These are phyloP conservation scores for Lyophyllum atratum DNA, from an alignment of 768 basidiomycete genomes.

Conservation along the genomic window DNA sequence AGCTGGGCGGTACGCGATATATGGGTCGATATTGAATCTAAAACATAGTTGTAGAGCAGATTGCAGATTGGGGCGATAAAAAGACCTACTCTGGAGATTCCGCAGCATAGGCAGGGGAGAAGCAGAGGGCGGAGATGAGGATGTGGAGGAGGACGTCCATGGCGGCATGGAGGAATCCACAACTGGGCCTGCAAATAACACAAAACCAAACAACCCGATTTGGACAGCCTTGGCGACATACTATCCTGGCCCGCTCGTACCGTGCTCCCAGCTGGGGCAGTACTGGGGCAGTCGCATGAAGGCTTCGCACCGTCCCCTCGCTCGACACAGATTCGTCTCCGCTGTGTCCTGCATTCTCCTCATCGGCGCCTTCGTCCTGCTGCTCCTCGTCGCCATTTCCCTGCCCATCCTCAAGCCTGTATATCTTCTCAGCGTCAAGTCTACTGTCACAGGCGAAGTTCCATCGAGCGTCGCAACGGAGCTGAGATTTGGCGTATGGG, in stretches of 20 bases:
- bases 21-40: constrained; percentile 60
- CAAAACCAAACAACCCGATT: constrained; percentile 1
- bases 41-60: not conserved
- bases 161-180: not conserved
- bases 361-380: constrained; percentile 65
- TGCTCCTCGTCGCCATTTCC: constrained; percentile 76
- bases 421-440: constrained; percentile 55
- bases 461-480: constrained; percentile 56
- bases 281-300: constrained; percentile 14
- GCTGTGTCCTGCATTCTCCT: constrained; percentile 50
- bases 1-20: constrained; percentile 71
- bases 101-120: constrained; percentile 5
- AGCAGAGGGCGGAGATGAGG: constrained; percentile 2
- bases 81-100: constrained; percentile 14
- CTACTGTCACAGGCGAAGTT: constrained; percentile 31
- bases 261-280: too few relatives aligned
- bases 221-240: not conserved
- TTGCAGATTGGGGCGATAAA: not conserved
- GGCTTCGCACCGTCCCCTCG: constrained; percentile 40
- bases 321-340: constrained; percentile 49
- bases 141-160: not conserved
- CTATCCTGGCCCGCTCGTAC: too few relatives aligned
- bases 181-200: not conserved
- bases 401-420: constrained; percentile 73
- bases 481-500: constrained; percentile 82